Evolutionary conservation across 1,284 basidiomycete species (phyloP).

Genomic region (Moesziomyces parantarcticus): DNA sequence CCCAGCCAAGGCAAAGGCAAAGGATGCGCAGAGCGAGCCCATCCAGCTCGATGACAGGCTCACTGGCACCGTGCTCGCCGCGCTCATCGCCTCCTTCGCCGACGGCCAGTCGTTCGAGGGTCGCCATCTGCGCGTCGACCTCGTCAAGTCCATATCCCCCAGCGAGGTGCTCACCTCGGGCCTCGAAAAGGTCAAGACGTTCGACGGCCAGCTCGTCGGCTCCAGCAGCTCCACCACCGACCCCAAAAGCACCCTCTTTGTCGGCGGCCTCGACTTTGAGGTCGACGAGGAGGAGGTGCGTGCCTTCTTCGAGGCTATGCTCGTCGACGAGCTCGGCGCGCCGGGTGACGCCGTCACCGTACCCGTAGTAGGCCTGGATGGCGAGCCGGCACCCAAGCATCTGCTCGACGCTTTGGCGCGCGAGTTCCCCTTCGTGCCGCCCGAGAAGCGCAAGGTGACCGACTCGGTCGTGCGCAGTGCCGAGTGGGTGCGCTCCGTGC

Average conservation of each 20-base stretch:
- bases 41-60: conserved; percentile 41
- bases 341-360: conserved; percentile 36
- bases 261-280: conserved; percentile 92
- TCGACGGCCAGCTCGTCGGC: conserved; percentile 48
- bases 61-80: conserved; percentile 74
- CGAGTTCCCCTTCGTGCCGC: conserved; percentile 32
- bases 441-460: conserved; percentile 23
- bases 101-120: conserved; percentile 82
- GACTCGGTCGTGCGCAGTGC: conserved; percentile 42
- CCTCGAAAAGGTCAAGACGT: conserved; percentile 54
- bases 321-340: conserved; percentile 79
- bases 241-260: conserved; percentile 81
- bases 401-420: conserved; percentile 24
- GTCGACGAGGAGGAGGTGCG: conserved; percentile 89
- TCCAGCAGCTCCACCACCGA: conserved; percentile 47
- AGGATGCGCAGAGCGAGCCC: conserved; percentile 7
- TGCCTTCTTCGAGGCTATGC: conserved; percentile 83
- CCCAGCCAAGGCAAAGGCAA: conserved; percentile 33
- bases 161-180: conserved; percentile 55
- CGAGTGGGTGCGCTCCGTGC: conserved; percentile 83
- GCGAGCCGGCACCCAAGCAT: conserved; percentile 18
- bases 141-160: conserved; percentile 55
- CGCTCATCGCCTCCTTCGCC: conserved; percentile 74
- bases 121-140: conserved; percentile 67
- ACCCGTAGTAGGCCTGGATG: conserved; percentile 38